Percentiles rank a stretch among this genome's conserved stretches.
Conservation (phyloP, 2,329 filamentous ascomycete species). For the Ceratocystis huliohia region DNA sequence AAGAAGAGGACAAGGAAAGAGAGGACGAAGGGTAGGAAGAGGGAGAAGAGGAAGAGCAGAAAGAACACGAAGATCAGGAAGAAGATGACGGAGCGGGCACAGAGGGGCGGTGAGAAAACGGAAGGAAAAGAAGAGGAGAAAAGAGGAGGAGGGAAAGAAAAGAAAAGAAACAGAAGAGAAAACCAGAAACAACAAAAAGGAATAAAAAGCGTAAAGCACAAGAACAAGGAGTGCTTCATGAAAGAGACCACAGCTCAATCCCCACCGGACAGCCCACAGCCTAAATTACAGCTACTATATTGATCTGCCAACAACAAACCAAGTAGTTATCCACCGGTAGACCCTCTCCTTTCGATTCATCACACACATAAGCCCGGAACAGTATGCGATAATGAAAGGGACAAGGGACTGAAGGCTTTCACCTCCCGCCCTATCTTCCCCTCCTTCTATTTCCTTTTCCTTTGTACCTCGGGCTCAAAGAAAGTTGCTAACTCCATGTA, state of each 20-base stretch:
- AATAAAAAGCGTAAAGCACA: too few species aligned
- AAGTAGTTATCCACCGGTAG: not conserved
- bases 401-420: not conserved
- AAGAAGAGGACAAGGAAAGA: not conserved
- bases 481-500: not conserved
- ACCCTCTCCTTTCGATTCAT: not conserved
- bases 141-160: not conserved
- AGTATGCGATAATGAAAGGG: too few species aligned
- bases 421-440: too few species aligned
- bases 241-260: too few species aligned
- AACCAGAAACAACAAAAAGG: not conserved
- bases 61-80: not conserved
- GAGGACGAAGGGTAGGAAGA: not conserved
- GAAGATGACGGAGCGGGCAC: not conserved
- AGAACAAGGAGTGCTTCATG: too few species aligned
- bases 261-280: too few species aligned
- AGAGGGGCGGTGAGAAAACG: too few species aligned
- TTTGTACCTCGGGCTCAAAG: not conserved
- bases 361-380: not conserved
- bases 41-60: constrained; percentile 5
- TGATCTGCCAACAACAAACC: not conserved
- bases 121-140: too few species aligned
- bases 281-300: too few species aligned
- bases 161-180: not conserved
- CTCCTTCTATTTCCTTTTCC: not conserved